Percentiles rank a stretch among this genome's conserved stretches.
Evolutionary conservation across 2,329 filamentous ascomycete species (phyloP).

Genomic region (Emericellopsis cladophorae): DNA sequence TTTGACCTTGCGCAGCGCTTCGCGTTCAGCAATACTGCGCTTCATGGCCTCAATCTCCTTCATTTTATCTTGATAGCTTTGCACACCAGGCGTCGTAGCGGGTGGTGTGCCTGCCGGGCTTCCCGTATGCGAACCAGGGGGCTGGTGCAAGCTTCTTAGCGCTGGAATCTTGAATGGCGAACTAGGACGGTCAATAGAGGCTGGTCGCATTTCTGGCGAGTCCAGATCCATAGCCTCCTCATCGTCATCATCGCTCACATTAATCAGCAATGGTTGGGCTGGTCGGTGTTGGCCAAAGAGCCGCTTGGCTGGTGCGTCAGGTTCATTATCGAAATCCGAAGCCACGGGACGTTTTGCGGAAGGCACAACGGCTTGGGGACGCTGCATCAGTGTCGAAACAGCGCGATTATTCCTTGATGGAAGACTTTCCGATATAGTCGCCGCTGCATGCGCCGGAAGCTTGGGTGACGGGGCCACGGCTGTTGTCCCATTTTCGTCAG

Average conservation of each 20-base stretch:
- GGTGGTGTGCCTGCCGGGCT: conserved; percentile 23
- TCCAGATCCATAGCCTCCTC: conserved; percentile 58
- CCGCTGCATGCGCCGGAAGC: background rate
- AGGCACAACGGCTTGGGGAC: too few relatives aligned
- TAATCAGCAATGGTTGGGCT: conserved; percentile 60
- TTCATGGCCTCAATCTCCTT: conserved; percentile 50
- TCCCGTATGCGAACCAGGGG: background rate
- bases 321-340: conserved; percentile 54
- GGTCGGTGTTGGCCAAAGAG: conserved; percentile 47
- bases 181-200: conserved; percentile 16
- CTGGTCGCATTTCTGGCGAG: conserved; percentile 31
- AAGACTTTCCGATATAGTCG: too few relatives aligned
- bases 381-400: too few relatives aligned
- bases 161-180: conserved; percentile 21
- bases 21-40: conserved; percentile 42
- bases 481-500: background rate
- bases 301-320: conserved; percentile 36
- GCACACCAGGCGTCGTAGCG: conserved; percentile 14
- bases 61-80: conserved; percentile 36
- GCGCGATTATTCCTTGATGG: too few relatives aligned
- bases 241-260: conserved; percentile 65
- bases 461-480: conserved; percentile 2
- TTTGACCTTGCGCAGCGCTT: conserved; percentile 38
- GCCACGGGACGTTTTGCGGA: conserved; percentile 38
- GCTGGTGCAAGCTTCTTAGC: conserved; percentile 11